Evolutionary conservation across 2,329 filamentous ascomycete genomes (phyloP).

Genomic region (Calonectria pauciramosa): DNA sequence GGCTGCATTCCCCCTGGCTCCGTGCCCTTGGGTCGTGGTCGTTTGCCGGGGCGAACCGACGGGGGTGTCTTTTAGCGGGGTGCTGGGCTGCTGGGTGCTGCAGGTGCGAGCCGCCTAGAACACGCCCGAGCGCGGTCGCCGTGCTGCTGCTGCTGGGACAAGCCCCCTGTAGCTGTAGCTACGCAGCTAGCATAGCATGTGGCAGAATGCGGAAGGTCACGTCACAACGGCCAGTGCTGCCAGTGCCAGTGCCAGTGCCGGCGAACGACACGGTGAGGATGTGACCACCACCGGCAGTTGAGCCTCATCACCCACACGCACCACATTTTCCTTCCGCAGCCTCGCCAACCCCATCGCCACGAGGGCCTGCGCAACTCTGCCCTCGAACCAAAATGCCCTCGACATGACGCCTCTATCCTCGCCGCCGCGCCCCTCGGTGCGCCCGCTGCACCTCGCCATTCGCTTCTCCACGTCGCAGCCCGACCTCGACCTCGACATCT

Average conservation of each 20-base stretch:
- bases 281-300: neutral
- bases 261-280: neutral
- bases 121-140: neutral
- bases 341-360: neutral
- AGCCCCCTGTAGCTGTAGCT: neutral
- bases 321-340: neutral
- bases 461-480: conserved; percentile 90
- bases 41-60: conserved; percentile 23
- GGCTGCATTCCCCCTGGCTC: neutral
- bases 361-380: neutral
- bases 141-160: neutral
- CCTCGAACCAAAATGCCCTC: conserved; percentile 39
- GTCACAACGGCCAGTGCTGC: neutral
- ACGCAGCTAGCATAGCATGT: neutral
- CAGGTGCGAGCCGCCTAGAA: conserved; percentile 24
- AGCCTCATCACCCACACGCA: neutral
- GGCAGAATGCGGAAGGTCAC: conserved; percentile 4
- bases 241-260: neutral
- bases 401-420: conserved; percentile 44
- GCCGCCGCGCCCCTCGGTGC: conserved; percentile 43
- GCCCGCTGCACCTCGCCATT: conserved; percentile 81
- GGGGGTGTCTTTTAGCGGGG: conserved; percentile 25
- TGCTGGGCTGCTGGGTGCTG: conserved; percentile 6
- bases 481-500: conserved; percentile 85
- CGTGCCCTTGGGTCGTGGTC: neutral